These are phyloP conservation scores for Gymnopus androsaceus DNA, from an alignment of 1,284 basidiomycete species.

Conservation along the genomic window DNA sequence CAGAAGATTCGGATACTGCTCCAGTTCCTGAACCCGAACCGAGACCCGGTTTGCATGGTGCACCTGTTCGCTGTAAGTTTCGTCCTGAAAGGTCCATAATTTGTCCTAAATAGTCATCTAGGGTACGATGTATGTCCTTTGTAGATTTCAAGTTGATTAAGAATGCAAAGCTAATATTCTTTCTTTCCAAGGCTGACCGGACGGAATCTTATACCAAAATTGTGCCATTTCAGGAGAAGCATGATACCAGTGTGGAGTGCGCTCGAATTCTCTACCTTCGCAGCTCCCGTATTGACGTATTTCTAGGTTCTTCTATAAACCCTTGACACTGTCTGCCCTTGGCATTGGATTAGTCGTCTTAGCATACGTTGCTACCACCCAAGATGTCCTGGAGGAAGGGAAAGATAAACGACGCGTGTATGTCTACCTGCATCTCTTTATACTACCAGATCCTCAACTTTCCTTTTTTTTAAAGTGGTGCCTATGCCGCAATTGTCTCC, in stretches of 20 bases:
- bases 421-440: conserved; percentile 30
- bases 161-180: neutral
- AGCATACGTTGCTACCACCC: conserved; percentile 77
- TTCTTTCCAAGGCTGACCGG: conserved; percentile 66
- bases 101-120: conserved; percentile 4
- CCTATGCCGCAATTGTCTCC: conserved; percentile 67
- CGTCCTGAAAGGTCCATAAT: conserved; percentile 15
- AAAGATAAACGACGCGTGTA: conserved; percentile 77
- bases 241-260: conserved; percentile 80
- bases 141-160: conserved; percentile 14
- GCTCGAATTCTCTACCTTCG: conserved; percentile 27
- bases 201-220: conserved; percentile 80
- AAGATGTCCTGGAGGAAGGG: conserved; percentile 78
- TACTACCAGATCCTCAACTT: conserved; percentile 4
- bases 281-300: neutral
- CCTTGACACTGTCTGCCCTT: conserved; percentile 73
- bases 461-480: conserved; percentile 49
- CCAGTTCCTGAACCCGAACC: conserved; percentile 41
- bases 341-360: conserved; percentile 63
- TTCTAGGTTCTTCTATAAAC: conserved; percentile 79
- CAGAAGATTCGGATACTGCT: conserved; percentile 46
- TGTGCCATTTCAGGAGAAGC: conserved; percentile 76
- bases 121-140: conserved; percentile 44
- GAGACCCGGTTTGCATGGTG: conserved; percentile 47
- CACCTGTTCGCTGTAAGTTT: conserved; percentile 44